Evolutionary conservation across 2,329 filamentous ascomycete genomes (phyloP).

Genomic region (Aureobasidium leucospermi): DNA sequence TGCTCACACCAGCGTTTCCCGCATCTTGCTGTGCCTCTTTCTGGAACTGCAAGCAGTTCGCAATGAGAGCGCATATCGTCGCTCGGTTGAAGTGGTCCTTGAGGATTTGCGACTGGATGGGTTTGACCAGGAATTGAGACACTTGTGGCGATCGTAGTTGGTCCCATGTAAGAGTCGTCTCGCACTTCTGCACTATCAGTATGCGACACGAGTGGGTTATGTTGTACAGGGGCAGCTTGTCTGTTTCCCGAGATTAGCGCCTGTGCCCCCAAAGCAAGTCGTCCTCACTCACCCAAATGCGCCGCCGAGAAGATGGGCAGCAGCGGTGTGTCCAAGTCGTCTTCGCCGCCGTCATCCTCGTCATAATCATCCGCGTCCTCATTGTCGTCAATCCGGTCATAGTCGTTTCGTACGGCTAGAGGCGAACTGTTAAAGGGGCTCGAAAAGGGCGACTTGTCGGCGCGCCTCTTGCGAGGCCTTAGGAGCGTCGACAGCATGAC

Average conservation of each 20-base stretch:
- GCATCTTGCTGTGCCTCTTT: conserved; percentile 80
- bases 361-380: conserved; percentile 34
- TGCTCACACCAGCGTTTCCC: conserved; percentile 75
- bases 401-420: conserved; percentile 24
- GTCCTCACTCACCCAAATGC: conserved; percentile 56
- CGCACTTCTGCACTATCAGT: conserved; percentile 74
- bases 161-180: conserved; percentile 90
- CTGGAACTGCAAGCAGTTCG: conserved; percentile 86
- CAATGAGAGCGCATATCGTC: conserved; percentile 82
- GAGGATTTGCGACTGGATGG: conserved; percentile 84
- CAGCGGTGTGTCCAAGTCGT: conserved; percentile 43
- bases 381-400: conserved; percentile 10
- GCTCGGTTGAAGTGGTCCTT: conserved; percentile 76
- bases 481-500: conserved; percentile 32
- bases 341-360: conserved; percentile 37
- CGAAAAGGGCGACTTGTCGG: conserved; percentile 17
- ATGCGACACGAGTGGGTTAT: conserved; percentile 85
- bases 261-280: neutral
- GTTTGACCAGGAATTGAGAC: conserved; percentile 91
- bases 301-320: conserved; percentile 75
- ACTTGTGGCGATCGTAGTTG: conserved; percentile 93
- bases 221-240: conserved; percentile 80
- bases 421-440: conserved; percentile 17
- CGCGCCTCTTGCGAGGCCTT: conserved; percentile 26
- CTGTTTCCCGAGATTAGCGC: conserved; percentile 37